Percentiles rank a stretch among this genome's conserved stretches.
phyloP scores from a whole-genome alignment of 2,329 filamentous ascomycete genomes.

The Lithohypha guttulata region DNA sequence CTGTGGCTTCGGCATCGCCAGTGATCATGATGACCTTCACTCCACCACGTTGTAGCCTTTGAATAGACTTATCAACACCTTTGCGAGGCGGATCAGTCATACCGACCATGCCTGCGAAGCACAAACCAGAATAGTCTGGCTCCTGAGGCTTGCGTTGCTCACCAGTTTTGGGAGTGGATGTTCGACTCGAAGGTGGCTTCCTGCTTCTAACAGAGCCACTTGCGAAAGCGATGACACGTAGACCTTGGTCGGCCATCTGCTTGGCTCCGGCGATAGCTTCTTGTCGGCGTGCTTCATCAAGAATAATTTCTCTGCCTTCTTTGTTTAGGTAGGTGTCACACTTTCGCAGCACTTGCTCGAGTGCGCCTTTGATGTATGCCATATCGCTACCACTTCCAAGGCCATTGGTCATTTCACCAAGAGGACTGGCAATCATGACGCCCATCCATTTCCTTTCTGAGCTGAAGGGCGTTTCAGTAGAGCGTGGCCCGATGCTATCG shows the following conservation, averaged over 20 bases:
- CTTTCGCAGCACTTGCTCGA: slow-evolving; percentile 73
- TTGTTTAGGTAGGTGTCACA: slow-evolving; percentile 85
- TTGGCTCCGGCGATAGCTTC: slow-evolving; percentile 72
- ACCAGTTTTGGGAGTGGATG: slow-evolving; percentile 32
- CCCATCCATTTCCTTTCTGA: slow-evolving; percentile 99
- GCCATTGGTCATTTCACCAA: slow-evolving; percentile 39
- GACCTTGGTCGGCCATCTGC: slow-evolving; percentile 74
- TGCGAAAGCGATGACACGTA: slow-evolving; percentile 86
- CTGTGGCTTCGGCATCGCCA: slow-evolving; percentile 89
- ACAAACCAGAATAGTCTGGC: slow-evolving; percentile 65
- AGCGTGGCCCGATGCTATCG: slow-evolving; percentile 69
- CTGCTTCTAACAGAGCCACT: slow-evolving; percentile 57
- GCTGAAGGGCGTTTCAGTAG: slow-evolving; percentile 85
- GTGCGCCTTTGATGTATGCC: slow-evolving; percentile 89
- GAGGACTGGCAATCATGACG: slow-evolving; percentile 58
- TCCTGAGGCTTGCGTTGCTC: slow-evolving; percentile 42
- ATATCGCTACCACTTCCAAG: slow-evolving; percentile 57
- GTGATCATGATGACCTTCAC: slow-evolving; percentile 99
- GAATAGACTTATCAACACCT: slow-evolving; percentile 79
- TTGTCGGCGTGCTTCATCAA: slow-evolving; percentile 65
- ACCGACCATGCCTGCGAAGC: slow-evolving; percentile 84
- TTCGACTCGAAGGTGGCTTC: slow-evolving; percentile 40
- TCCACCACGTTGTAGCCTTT: slow-evolving; percentile 80
- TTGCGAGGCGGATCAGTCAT: slow-evolving; percentile 95
- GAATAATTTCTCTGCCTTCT: slow-evolving; percentile 73